Conservation (phyloP, 805 yeast species). For the Zygosaccharomyces rouxii region DNA sequence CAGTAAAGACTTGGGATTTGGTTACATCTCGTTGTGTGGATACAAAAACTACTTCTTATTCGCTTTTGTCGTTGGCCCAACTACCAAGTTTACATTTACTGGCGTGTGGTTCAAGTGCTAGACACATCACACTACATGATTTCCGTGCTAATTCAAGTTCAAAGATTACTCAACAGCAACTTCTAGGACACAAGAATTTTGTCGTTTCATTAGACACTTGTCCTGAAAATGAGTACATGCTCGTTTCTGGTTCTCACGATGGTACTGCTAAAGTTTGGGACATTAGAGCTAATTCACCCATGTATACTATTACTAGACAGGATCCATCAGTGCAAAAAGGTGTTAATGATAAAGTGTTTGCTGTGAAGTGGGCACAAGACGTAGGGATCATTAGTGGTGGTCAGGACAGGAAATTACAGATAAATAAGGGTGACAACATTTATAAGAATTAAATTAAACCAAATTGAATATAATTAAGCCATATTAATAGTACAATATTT, state of each 20-base stretch:
- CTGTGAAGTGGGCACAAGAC: constrained; percentile 74
- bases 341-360: constrained; percentile 66
- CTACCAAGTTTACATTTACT: constrained; percentile 64
- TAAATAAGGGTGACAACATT: constrained; percentile 49
- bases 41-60: constrained; percentile 80
- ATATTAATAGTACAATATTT: background rate
- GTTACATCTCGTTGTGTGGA: constrained; percentile 82
- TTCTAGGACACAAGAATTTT: constrained; percentile 87
- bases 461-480: background rate
- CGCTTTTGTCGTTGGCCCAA: constrained; percentile 70
- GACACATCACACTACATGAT: constrained; percentile 91
- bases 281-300: constrained; percentile 73
- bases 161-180: constrained; percentile 62
- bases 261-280: constrained; percentile 97
- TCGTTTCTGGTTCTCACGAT: constrained; percentile 92
- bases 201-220: constrained; percentile 73
- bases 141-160: constrained; percentile 65
- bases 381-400: constrained; percentile 92
- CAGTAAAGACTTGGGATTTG: constrained; percentile 94
- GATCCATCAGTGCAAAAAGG: constrained; percentile 41
- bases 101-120: constrained; percentile 96
- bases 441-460: constrained; percentile 20
- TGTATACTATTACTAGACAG: constrained; percentile 80
- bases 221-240: constrained; percentile 75
- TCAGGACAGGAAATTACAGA: constrained; percentile 86